Percentiles rank a stretch among this genome's conserved stretches.
These are phyloP conservation scores for Exophiala oligosperma DNA, from an alignment of 2,329 filamentous ascomycete genomes.

Conservation along the genomic window DNA sequence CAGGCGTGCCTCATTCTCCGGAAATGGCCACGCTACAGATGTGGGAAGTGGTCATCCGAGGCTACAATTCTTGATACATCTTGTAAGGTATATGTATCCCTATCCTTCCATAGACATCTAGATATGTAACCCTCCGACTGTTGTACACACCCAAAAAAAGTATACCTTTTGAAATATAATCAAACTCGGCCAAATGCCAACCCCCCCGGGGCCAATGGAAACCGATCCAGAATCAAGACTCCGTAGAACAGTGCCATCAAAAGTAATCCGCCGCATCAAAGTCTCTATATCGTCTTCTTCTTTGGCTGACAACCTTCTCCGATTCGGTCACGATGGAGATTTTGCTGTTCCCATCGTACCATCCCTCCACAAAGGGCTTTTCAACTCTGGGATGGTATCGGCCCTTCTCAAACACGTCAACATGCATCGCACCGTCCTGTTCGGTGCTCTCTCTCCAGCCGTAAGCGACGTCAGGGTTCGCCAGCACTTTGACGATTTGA, in stretches of 20 bases:
- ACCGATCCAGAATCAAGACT: too few relatives aligned
- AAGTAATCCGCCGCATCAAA: slow-evolving; percentile 19
- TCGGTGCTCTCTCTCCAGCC: slow-evolving; percentile 15
- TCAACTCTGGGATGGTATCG: neutral
- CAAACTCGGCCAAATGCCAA: too few relatives aligned
- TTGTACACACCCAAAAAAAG: too few relatives aligned
- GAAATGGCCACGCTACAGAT: too few relatives aligned
- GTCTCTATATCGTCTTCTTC: slow-evolving; percentile 18
- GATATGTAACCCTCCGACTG: too few relatives aligned
- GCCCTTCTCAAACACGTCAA: slow-evolving; percentile 20
- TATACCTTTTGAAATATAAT: too few relatives aligned
- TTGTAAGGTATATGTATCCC: too few relatives aligned
- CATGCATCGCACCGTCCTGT: slow-evolving; percentile 15
- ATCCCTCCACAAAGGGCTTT: slow-evolving; percentile 16
- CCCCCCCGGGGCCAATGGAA: too few relatives aligned
- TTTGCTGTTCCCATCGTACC: slow-evolving; percentile 16
- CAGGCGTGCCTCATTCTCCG: too few relatives aligned
- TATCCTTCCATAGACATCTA: too few relatives aligned
- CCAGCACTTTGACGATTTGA: slow-evolving; percentile 19
- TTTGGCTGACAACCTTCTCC: neutral
- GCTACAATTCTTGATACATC: too few relatives aligned
- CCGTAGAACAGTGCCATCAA: neutral
- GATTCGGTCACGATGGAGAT: neutral
- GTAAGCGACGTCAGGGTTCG: slow-evolving; percentile 23
- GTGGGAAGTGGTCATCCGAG: too few relatives aligned